Evolutionary conservation across 2,329 filamentous ascomycete species (phyloP), one percentile per base, ranked within the genome.

Genomic region (Chalaropsis ovoidea): DNA sequence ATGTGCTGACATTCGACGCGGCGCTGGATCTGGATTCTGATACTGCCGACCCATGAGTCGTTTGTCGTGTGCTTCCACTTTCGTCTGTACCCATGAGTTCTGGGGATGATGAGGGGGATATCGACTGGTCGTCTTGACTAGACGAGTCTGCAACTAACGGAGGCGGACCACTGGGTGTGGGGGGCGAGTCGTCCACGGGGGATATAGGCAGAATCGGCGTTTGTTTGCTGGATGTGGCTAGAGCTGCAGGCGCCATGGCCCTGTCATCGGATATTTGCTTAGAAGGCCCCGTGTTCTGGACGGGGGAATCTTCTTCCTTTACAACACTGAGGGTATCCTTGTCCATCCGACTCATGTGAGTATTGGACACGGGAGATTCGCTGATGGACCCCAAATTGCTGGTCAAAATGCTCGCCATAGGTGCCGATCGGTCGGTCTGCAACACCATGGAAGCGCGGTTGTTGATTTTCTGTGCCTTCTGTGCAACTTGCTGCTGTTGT

Each of bases 121-220:
- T 56, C 27, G 84, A 83, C 63, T 79, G 78, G 68, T 82, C 85
- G 65, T 87, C 86, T 71, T 87, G 85, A 69, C 86, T 88, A 11
- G 87, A 89, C 5, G 81, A 85, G 73, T 91, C 88, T 24, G 82
- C 81, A 70, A 87, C 82, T 43, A 93, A 81, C 41, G 83, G 83
- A 3, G 87, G 88, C 31, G 83, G 85, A 60, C 83, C 80, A 73
- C 75, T 74, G 70, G 77, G 70, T 61, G 75, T 73, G 11, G 31
- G 62, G 8, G 52, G 66, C 19, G 86, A 87, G 2, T 87, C 79
- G 68, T 86, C 79, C 1, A 87, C 80, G 2, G 87, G 87, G 2
- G 88, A 90, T 73, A 27, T 13, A n/a, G 54, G 52, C 17, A 24
- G 19, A 7, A 52, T 19, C 15, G 13, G 24, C 13, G 45, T n/a